These are phyloP conservation scores for Zea mays DNA, from an alignment of 176 grass and related monocot species.

Conservation along the genomic window DNA sequence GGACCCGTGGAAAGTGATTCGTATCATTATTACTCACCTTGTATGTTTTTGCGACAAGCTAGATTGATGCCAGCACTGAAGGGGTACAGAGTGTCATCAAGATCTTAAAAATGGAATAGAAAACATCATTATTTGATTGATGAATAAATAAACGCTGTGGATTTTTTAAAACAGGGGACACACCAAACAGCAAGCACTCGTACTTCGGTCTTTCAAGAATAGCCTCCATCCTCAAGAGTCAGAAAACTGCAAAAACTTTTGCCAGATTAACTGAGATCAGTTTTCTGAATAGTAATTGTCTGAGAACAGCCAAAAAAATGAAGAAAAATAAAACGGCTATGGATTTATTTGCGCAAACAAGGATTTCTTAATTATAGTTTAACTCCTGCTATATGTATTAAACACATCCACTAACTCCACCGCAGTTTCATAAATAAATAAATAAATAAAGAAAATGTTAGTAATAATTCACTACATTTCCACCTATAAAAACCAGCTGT, in stretches of 20 bases:
- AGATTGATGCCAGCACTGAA: constrained; percentile 61
- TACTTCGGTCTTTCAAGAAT: constrained; percentile 49
- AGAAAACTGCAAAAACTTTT: constrained; percentile 14
- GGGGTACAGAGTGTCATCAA: constrained; percentile 77
- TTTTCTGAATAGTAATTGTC: background rate
- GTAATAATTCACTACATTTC: background rate
- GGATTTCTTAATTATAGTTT: background rate
- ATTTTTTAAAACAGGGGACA: background rate
- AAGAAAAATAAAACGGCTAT: background rate
- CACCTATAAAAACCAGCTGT: background rate
- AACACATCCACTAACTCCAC: constrained; percentile 1
- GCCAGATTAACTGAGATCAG: background rate
- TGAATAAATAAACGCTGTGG: background rate
- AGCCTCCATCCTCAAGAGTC: constrained; percentile 38
- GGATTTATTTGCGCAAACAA: background rate
- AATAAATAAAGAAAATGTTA: background rate
- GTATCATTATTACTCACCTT: constrained; percentile 41
- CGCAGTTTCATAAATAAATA: background rate
- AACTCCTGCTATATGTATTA: background rate
- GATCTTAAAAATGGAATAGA: constrained; percentile 49
- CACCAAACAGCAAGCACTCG: constrained; percentile 79
- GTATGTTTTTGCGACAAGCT: constrained; percentile 72
- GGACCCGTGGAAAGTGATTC: constrained; percentile 6
- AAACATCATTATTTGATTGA: background rate
- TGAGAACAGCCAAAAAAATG: background rate